Base-by-base conservation (phyloP, 805 yeast genomes). In the Metschnikowia rubicola region DNA sequence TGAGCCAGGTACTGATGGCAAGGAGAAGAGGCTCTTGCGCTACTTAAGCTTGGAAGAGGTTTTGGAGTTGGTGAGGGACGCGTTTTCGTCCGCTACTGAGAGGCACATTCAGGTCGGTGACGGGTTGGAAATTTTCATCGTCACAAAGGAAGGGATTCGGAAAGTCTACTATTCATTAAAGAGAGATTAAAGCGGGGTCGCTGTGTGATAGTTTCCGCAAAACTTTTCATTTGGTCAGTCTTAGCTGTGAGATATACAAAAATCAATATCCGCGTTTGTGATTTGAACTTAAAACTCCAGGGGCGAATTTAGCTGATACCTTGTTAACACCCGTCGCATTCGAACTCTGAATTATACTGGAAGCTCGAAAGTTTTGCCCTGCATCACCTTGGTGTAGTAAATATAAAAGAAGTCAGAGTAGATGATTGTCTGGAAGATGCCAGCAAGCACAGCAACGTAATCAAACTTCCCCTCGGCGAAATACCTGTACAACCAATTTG, bases 101-200 rank as follows among this genome's bases (percentile, higher is more conserved):
- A 86, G 99, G 78, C 98, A 94, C 69, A 94, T 94, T 58, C 95
- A 91, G 58, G 98, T 94, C 44, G 99, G 99, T 74, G 99, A 94
- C 73, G 96, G 94, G 6, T 77, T 94, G 53, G 96, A 94, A 68
- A 84, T 94, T 41, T 73, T 86, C 55, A 87, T 94, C 58, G 91
- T 92, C 49, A 89, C 97, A 11, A 91, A 90, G 65, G 96, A 90
- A 21, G 99, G 99, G 43, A 88, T 89, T 41, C 79, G 84, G 70
- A 83, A 79, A 37, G 96, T 88, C 65, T 85, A 80, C 68, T 86
- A 71, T 65, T 95, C 95, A 49, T 77, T 94, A 66, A 89, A 94
- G 79, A 83, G 86, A 66, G 98, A 92, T 74, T 92, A 71, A 35
- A 28, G 11, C 26, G 26, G 26, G 26, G 26, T 21, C 7, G 7